Base-by-base conservation (phyloP, 495 filamentous ascomycete genomes). In the Hypomontagnella submonticulosa region DNA sequence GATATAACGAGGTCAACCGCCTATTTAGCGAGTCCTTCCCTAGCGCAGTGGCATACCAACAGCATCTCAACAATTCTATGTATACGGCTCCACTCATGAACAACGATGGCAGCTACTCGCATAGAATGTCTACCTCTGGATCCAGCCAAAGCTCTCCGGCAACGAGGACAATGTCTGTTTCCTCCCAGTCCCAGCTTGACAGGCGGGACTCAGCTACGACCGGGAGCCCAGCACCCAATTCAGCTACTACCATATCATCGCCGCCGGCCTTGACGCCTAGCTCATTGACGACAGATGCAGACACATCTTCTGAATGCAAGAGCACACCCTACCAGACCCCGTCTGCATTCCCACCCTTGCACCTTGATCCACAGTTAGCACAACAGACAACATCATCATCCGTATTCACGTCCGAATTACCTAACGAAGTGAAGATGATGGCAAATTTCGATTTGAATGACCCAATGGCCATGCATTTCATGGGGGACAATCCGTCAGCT, bases 1-100 rank as follows among this genome's bases (percentile, higher is more conserved):
- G 80, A 38, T 79, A 84, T 42, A 71, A 78, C 9, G 76, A 87
- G 41, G 72, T 77, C 13, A 76, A 81, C 15, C 79, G 78, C 12
- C 77, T 81, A 73, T 78, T 85, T 61, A 73, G 75, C 66, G 58
- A 81, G 72, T 57, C 75, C 33, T 76, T 79, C 69, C 66, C 79
- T 73, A 62, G 74, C 69, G 64, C 70, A 41, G 44, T 77, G 75
- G 34, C 71, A 15, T 51, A 62, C 48, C 75, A 65, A 7, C 66
- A 69, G 7, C 57, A 62, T 0, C 12, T 43, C 7, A 47, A 70
- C 42, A 65, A 30, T 43, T 69, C 69, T 19, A 42, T 58, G 20
- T 70, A 72, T 23, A 64, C 62, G 60, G 36, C 60, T 0, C 63
- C 66, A 10, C 57, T 70, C 15, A 41, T 66, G 37, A 55, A 57